Evolutionary conservation across 2,329 filamentous ascomycete species (phyloP).

Genomic region (Dactylellina sp.): DNA sequence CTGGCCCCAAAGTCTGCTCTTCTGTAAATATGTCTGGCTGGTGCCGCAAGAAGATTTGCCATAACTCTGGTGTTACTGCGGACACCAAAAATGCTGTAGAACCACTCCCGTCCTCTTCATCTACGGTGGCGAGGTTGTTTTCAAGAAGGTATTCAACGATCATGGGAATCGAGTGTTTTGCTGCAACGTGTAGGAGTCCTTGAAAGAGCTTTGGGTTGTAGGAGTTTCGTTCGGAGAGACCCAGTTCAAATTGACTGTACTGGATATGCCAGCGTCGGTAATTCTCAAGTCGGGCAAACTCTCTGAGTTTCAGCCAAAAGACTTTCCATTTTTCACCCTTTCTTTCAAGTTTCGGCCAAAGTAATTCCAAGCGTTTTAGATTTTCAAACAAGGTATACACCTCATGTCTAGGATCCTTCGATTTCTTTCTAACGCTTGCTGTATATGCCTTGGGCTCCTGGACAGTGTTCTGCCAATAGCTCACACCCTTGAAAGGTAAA

Average conservation of each 20-base stretch:
- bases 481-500: slow-evolving; percentile 6
- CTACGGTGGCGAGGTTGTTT: slow-evolving; percentile 6
- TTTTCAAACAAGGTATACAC: background rate
- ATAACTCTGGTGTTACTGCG: slow-evolving; percentile 2
- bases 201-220: slow-evolving; percentile 20
- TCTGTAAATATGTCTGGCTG: background rate
- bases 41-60: slow-evolving; percentile 12
- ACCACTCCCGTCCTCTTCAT: slow-evolving; percentile 22
- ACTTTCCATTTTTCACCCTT: slow-evolving; percentile 19
- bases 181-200: slow-evolving; percentile 14
- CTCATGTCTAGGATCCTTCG: slow-evolving; percentile 10
- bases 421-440: background rate
- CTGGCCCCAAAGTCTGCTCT: background rate
- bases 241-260: slow-evolving; percentile 17
- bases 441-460: background rate
- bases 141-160: slow-evolving; percentile 19
- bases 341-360: slow-evolving; percentile 18
- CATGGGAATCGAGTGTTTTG: background rate
- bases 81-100: slow-evolving; percentile 21
- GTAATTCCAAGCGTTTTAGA: background rate
- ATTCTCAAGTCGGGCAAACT: slow-evolving; percentile 16
- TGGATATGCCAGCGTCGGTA: slow-evolving; percentile 21
- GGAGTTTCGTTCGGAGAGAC: slow-evolving; percentile 11
- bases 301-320: slow-evolving; percentile 15
- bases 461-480: background rate